Conservation (phyloP, 1,139 yeast genomes). For the Spencermartinsiella ligniputridi region DNA sequence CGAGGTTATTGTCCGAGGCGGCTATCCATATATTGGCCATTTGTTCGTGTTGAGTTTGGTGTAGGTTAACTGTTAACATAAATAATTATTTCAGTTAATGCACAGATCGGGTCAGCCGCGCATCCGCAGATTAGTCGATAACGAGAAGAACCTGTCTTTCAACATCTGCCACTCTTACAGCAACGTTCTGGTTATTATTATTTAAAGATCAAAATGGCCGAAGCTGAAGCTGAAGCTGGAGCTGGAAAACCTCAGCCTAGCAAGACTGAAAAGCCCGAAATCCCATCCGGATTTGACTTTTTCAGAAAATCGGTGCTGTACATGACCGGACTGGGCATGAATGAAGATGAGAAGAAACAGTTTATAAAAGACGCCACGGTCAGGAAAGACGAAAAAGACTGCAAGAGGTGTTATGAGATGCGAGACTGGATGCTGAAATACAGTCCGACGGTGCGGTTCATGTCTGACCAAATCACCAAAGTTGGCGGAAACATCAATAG, state of each 20-base stretch:
- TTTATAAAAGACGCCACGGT: slow-evolving; percentile 52
- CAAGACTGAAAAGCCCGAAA: background rate
- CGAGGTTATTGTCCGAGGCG: slow-evolving; percentile 76
- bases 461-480: slow-evolving; percentile 78
- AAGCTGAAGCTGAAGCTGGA: too few species aligned
- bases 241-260: too few species aligned
- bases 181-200: too few species aligned
- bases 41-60: too few species aligned
- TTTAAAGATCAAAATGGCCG: too few species aligned
- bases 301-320: slow-evolving; percentile 74
- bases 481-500: slow-evolving; percentile 51
- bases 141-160: too few species aligned
- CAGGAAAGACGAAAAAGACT: slow-evolving; percentile 46
- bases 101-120: too few species aligned
- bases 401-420: slow-evolving; percentile 64
- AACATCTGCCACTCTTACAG: background rate
- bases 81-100: too few species aligned
- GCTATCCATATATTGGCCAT: slow-evolving; percentile 81
- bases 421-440: slow-evolving; percentile 74
- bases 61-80: too few species aligned
- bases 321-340: slow-evolving; percentile 65
- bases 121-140: too few species aligned
- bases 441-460: slow-evolving; percentile 76
- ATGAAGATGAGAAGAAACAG: slow-evolving; percentile 48
- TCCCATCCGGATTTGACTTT: slow-evolving; percentile 53